Conservation (phyloP, 2,329 filamentous ascomycete genomes). For the Colletotrichum simmondsii region DNA sequence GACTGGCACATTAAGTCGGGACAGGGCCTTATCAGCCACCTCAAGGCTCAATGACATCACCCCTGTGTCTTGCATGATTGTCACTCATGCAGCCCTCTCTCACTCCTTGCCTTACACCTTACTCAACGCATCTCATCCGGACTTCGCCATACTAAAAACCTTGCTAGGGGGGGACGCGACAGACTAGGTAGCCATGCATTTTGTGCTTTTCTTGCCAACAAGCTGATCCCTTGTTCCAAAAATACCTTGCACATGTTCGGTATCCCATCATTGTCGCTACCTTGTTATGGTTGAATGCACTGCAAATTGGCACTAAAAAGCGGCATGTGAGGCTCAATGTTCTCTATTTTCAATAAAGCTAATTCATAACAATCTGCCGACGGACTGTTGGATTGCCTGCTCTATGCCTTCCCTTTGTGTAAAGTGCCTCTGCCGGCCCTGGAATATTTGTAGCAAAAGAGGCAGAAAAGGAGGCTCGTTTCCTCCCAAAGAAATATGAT, state of each 20-base stretch:
- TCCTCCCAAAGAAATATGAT: slow-evolving; percentile 30
- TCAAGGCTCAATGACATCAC: slow-evolving; percentile 34
- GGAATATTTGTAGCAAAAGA: slow-evolving; percentile 11
- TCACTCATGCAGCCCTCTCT: background rate
- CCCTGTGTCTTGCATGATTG: slow-evolving; percentile 14
- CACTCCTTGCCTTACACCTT: background rate
- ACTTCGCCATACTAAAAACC: background rate
- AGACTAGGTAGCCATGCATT: slow-evolving; percentile 4
- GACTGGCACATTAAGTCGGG: background rate
- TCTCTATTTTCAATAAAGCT: slow-evolving; percentile 27
- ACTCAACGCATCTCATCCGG: background rate
- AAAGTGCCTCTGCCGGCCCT: slow-evolving; percentile 8
- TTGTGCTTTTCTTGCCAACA: background rate
- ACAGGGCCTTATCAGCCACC: slow-evolving; percentile 13
- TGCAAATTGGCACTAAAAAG: background rate
- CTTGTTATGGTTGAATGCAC: background rate
- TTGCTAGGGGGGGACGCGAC: background rate
- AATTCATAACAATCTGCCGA: slow-evolving; percentile 35
- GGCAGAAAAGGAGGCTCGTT: slow-evolving; percentile 17
- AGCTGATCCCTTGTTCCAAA: slow-evolving; percentile 9
- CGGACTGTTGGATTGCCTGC: slow-evolving; percentile 29
- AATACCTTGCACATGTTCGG: background rate
- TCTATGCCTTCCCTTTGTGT: slow-evolving; percentile 19
- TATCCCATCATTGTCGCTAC: background rate
- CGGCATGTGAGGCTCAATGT: background rate